These are phyloP conservation scores for Letharia lupina DNA, from an alignment of 495 filamentous ascomycete genomes.

Conservation along the genomic window DNA sequence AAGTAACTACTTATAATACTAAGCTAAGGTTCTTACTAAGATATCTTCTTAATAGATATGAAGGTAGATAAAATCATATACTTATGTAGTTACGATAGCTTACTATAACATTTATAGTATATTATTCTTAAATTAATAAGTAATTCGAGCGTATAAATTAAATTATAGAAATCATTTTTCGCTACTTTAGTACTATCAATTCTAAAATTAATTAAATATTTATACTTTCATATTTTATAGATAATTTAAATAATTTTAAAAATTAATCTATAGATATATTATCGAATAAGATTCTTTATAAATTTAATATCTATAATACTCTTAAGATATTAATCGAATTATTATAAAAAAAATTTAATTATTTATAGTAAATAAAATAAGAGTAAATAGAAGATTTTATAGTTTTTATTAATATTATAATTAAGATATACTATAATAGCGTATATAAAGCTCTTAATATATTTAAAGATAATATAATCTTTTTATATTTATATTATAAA, in stretches of 20 bases:
- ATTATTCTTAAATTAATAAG: slow-evolving; percentile 8
- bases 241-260: background rate
- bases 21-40: too few species aligned
- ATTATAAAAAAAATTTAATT: background rate
- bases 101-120: background rate
- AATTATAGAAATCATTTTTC: background rate
- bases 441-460: background rate
- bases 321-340: background rate
- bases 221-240: background rate
- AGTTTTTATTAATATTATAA: background rate
- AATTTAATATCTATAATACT: background rate
- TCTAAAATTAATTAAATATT: background rate
- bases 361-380: background rate
- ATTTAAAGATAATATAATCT: background rate
- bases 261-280: background rate
- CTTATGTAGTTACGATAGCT: too few species aligned
- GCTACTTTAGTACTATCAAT: background rate
- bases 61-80: too few species aligned
- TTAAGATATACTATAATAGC: slow-evolving; percentile 1
- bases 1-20: too few species aligned
- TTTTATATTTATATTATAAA: background rate
- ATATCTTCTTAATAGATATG: too few species aligned
- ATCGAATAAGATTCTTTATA: background rate
- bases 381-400: background rate
- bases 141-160: background rate